A percentile compares a stretch with the other conserved stretches of the same genome.
These are phyloP conservation scores for Colletotrichum ledebouriae DNA, from an alignment of 2,329 filamentous ascomycete species.

Conservation along the genomic window DNA sequence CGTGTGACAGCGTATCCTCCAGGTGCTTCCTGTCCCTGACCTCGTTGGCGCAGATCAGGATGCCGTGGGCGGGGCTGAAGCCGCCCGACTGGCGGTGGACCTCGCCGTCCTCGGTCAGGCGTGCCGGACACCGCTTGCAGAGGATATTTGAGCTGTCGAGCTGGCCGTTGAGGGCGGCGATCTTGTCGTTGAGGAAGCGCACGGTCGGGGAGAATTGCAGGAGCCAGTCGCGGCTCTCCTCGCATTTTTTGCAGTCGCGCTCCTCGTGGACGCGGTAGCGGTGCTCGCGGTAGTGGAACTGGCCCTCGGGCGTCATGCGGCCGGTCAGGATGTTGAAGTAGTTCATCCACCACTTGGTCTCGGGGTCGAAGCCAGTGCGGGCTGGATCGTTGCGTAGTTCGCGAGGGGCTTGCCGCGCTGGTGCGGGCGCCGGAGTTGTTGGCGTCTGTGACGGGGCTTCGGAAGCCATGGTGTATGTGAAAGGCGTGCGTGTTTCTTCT, in stretches of 20 bases:
- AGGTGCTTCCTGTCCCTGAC: conserved; percentile 83
- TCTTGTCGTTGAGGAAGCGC: conserved; percentile 87
- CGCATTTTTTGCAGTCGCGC: conserved; percentile 84
- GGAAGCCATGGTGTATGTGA: conserved; percentile 6
- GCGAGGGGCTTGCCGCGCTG: conserved; percentile 43
- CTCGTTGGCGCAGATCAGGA: conserved; percentile 93
- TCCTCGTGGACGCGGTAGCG: conserved; percentile 82
- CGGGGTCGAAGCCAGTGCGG: conserved; percentile 74
- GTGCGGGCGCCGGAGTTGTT: conserved; percentile 33
- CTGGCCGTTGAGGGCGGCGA: conserved; percentile 81
- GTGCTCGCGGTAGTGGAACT: conserved; percentile 82
- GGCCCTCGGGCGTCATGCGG: conserved; percentile 75
- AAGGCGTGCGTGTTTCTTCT: neutral
- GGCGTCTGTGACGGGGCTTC: conserved; percentile 31
- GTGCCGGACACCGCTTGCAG: conserved; percentile 81
- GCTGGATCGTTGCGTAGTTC: conserved; percentile 70
- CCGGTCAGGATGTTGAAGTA: conserved; percentile 87
- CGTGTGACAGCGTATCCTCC: conserved; percentile 95
- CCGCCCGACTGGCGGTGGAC: conserved; percentile 80
- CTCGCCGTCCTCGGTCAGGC: conserved; percentile 68
- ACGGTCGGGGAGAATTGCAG: conserved; percentile 88
- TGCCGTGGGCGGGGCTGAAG: conserved; percentile 88
- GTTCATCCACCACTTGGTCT: conserved; percentile 79
- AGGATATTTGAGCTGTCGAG: conserved; percentile 82
- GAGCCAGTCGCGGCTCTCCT: conserved; percentile 85